Evolutionary conservation across 2,329 filamentous ascomycete species (phyloP).

Genomic region (Phyllachora maydis): DNA sequence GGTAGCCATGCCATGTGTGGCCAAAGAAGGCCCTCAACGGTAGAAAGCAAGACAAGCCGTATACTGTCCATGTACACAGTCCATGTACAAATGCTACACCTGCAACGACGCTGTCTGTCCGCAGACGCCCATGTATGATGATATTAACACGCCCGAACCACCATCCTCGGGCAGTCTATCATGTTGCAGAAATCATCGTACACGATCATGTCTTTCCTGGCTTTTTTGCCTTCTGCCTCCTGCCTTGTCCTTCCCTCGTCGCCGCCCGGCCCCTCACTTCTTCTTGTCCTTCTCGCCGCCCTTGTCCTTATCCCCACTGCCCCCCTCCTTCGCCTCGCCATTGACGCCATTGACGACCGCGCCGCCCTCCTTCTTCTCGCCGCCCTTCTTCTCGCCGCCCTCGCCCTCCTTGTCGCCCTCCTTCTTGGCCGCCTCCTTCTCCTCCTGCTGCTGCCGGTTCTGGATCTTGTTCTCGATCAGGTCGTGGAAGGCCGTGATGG

Average conservation of each 20-base stretch:
- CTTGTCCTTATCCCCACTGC: slow-evolving; percentile 30
- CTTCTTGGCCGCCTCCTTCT: slow-evolving; percentile 72
- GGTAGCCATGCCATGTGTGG: slow-evolving; percentile 1
- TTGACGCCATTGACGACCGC: slow-evolving; percentile 16
- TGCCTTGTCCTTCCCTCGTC: slow-evolving; percentile 10
- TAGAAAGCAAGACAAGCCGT: too few relatives aligned
- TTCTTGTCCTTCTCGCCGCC: slow-evolving; percentile 33
- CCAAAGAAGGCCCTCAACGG: too few relatives aligned
- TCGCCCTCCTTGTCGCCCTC: slow-evolving; percentile 41
- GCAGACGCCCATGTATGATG: too few relatives aligned
- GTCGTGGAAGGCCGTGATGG: slow-evolving; percentile 97
- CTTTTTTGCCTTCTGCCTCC: too few relatives aligned
- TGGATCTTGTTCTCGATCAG: slow-evolving; percentile 99
- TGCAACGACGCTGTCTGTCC: too few relatives aligned
- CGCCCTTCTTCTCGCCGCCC: slow-evolving; percentile 31
- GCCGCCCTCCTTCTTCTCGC: slow-evolving; percentile 28
- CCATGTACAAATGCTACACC: too few relatives aligned
- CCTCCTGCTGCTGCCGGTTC: slow-evolving; percentile 91
- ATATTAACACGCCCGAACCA: slow-evolving; percentile 7
- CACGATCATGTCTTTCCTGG: slow-evolving; percentile 6
- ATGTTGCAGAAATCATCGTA: slow-evolving; percentile 8
- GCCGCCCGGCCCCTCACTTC: slow-evolving; percentile 17
- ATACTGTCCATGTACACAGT: too few relatives aligned
- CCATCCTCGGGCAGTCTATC: slow-evolving; percentile 5
- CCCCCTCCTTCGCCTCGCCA: slow-evolving; percentile 19